These are phyloP conservation scores for Ramularia collo-cygni DNA, from an alignment of 2,329 filamentous ascomycete species.

Conservation along the genomic window DNA sequence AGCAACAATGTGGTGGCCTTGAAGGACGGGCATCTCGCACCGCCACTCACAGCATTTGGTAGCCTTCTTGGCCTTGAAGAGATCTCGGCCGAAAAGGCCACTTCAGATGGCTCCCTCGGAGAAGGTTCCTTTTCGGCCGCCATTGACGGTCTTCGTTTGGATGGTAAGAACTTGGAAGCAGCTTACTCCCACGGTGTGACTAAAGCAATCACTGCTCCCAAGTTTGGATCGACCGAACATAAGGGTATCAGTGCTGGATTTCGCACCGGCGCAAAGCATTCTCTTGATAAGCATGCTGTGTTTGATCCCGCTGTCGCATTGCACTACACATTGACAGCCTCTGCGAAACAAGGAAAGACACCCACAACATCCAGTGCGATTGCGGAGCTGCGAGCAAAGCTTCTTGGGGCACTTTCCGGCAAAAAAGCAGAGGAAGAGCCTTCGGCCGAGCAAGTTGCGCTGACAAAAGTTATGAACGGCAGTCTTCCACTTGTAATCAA, in stretches of 20 bases:
- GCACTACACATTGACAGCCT: constrained; percentile 47
- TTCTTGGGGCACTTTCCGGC: constrained; percentile 45
- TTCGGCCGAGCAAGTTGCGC: constrained; percentile 40
- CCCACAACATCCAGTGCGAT: constrained; percentile 51
- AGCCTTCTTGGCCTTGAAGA: constrained; percentile 56
- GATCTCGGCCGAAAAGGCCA: constrained; percentile 51
- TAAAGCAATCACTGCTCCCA: constrained; percentile 33
- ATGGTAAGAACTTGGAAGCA: constrained; percentile 33
- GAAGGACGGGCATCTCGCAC: constrained; percentile 54
- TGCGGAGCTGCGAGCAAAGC: constrained; percentile 46
- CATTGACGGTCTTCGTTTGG: constrained; percentile 38
- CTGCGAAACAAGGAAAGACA: constrained; percentile 40
- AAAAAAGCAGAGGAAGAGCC: constrained; percentile 34
- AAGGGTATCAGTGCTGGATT: constrained; percentile 35
- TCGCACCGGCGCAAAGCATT: constrained; percentile 29
- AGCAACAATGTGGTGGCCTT: constrained; percentile 42
- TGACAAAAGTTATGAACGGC: constrained; percentile 45
- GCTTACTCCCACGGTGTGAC: constrained; percentile 35
- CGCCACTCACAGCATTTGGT: constrained; percentile 55
- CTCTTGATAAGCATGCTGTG: constrained; percentile 29
- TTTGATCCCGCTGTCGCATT: constrained; percentile 35
- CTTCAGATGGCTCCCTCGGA: constrained; percentile 46
- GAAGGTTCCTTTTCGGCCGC: constrained; percentile 49
- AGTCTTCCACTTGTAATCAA: constrained; percentile 51
- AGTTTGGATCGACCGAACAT: constrained; percentile 21